phyloP scores from a whole-genome alignment of 306 rosid species.

The Sphenostylis stenocarpa region DNA sequence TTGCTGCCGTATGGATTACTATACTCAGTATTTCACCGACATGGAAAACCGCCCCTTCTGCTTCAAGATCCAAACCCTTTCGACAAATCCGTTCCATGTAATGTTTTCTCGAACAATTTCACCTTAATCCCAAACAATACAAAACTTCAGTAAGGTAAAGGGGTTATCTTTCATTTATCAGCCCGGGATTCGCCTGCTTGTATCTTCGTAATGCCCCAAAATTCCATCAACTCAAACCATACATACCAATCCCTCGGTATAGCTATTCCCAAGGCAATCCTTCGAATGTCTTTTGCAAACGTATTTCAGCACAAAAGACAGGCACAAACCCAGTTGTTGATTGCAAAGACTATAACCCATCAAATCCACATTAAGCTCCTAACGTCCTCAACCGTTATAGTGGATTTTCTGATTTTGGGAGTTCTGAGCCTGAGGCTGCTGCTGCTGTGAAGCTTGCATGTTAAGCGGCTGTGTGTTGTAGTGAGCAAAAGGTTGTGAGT shows the following conservation, averaged over 20 bases:
- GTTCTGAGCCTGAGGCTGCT: slow-evolving; percentile 81
- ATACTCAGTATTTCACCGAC: slow-evolving; percentile 46
- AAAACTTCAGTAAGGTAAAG: slow-evolving; percentile 68
- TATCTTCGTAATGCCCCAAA: slow-evolving; percentile 54
- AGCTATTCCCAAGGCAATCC: slow-evolving; percentile 53
- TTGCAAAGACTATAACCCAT: slow-evolving; percentile 93
- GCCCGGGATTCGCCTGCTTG: slow-evolving; percentile 70
- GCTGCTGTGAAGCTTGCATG: slow-evolving; percentile 82
- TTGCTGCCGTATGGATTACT: slow-evolving; percentile 43
- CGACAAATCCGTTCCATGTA: slow-evolving; percentile 80
- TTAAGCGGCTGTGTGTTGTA: slow-evolving; percentile 91
- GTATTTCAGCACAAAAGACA: slow-evolving; percentile 62
- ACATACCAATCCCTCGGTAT: slow-evolving; percentile 50
- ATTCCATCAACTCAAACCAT: slow-evolving; percentile 52
- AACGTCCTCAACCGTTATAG: slow-evolving; percentile 72
- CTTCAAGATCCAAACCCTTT: slow-evolving; percentile 61
- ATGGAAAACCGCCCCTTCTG: slow-evolving; percentile 37
- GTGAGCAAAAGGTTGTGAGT: slow-evolving; percentile 95
- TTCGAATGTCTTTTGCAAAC: slow-evolving; percentile 54
- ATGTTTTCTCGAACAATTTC: slow-evolving; percentile 48
- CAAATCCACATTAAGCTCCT: slow-evolving; percentile 54
- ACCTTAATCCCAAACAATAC: slow-evolving; percentile 61
- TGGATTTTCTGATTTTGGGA: slow-evolving; percentile 94
- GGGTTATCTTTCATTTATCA: slow-evolving; percentile 78
- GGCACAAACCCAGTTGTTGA: slow-evolving; percentile 87